These are phyloP conservation scores for Pseudogymnoascus sp. DNA, from an alignment of 2,329 filamentous ascomycete genomes.

Conservation along the genomic window DNA sequence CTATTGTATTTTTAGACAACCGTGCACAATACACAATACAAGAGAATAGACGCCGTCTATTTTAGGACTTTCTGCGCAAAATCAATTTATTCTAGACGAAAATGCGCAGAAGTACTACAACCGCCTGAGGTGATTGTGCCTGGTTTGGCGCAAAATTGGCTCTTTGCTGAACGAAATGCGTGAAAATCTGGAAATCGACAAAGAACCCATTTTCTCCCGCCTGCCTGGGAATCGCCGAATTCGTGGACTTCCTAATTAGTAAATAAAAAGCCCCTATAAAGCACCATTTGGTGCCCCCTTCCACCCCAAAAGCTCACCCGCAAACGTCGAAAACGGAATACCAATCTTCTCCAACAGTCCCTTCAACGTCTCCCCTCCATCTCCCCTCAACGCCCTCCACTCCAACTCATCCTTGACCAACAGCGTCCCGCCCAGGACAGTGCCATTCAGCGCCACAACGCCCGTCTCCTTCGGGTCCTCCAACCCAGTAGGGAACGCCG, in stretches of 20 bases:
- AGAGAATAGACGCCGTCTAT: too few species aligned
- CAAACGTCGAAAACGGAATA: conserved; percentile 19
- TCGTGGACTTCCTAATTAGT: not conserved
- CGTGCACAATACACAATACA: too few species aligned
- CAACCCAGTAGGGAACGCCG: conserved; percentile 22
- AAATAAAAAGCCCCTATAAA: not conserved
- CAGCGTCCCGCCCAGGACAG: conserved; percentile 54
- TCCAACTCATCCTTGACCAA: conserved; percentile 51
- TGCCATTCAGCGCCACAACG: conserved; percentile 48
- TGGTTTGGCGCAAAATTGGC: not conserved
- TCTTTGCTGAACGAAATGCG: not conserved
- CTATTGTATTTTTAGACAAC: too few species aligned
- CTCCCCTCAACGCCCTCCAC: conserved; percentile 43
- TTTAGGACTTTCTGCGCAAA: not conserved
- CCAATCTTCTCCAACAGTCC: conserved; percentile 36
- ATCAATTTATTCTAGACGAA: not conserved
- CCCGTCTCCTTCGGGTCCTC: conserved; percentile 31
- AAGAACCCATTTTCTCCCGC: too few species aligned
- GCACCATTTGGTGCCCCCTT: not conserved
- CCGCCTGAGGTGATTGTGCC: not conserved
- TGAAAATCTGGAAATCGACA: not conserved
- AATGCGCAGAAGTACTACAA: not conserved
- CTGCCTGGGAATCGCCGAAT: too few species aligned
- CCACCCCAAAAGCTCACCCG: not conserved
- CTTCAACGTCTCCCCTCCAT: conserved; percentile 29